These are phyloP conservation scores for Claviceps cyperi DNA, from an alignment of 2,329 filamentous ascomycete genomes.

Conservation along the genomic window DNA sequence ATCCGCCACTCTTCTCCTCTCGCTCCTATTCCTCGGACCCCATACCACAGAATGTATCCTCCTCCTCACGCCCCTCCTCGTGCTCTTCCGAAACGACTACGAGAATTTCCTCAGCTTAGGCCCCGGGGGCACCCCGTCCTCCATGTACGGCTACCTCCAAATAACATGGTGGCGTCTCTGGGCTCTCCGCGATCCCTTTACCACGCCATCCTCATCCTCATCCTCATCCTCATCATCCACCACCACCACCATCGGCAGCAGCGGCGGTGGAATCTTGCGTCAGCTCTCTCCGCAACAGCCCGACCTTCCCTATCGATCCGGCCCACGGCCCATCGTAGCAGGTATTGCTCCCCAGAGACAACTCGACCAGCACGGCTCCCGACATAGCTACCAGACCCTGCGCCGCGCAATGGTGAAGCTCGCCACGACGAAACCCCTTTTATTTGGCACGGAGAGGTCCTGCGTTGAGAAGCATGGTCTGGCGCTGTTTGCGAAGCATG, in stretches of 20 bases:
- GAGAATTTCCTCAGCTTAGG: slow-evolving; percentile 61
- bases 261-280: slow-evolving; percentile 40
- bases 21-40: slow-evolving; percentile 36
- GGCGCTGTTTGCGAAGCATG: slow-evolving; percentile 54
- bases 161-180: slow-evolving; percentile 61
- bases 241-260: not conserved
- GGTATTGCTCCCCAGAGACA: slow-evolving; percentile 77
- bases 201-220: slow-evolving; percentile 37
- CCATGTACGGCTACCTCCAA: slow-evolving; percentile 55
- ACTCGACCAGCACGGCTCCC: slow-evolving; percentile 48
- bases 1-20: slow-evolving; percentile 31
- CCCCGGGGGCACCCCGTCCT: slow-evolving; percentile 66
- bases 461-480: slow-evolving; percentile 75
- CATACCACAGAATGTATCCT: slow-evolving; percentile 35
- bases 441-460: slow-evolving; percentile 48
- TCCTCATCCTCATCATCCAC: slow-evolving; percentile 21
- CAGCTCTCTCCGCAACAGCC: slow-evolving; percentile 2
- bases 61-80: slow-evolving; percentile 29
- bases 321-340: slow-evolving; percentile 49
- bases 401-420: slow-evolving; percentile 38
- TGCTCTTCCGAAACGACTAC: slow-evolving; percentile 56
- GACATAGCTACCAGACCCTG: slow-evolving; percentile 39
- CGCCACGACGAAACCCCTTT: slow-evolving; percentile 26
- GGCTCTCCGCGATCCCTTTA: slow-evolving; percentile 55
- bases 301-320: slow-evolving; percentile 45